These are phyloP conservation scores for Avicennia marina DNA, from an alignment of 257 asterid species.

Conservation along the genomic window DNA sequence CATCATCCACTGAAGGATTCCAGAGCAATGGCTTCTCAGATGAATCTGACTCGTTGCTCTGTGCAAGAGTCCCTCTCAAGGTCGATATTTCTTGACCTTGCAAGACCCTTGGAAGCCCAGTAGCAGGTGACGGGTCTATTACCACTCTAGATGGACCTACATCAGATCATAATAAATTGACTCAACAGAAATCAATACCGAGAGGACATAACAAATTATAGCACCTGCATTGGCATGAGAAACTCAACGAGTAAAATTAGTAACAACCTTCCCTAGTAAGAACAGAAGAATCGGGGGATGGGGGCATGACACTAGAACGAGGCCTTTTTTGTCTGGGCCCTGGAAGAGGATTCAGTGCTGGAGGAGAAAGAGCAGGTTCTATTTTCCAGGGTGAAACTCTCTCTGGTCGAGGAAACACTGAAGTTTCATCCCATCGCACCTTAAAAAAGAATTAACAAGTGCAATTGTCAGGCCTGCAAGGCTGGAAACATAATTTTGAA, in stretches of 20 bases:
- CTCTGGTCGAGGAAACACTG: constrained; percentile 80
- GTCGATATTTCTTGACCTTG: constrained; percentile 90
- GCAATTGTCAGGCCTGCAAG: not conserved
- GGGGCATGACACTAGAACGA: constrained; percentile 54
- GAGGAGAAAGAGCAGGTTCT: constrained; percentile 85
- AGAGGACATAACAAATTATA: constrained; percentile 6
- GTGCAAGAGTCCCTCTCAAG: constrained; percentile 63
- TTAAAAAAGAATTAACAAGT: constrained; percentile 14
- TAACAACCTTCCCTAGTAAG: constrained; percentile 76
- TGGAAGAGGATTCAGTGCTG: constrained; percentile 78
- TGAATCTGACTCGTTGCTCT: constrained; percentile 60
- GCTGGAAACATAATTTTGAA: constrained; percentile 1
- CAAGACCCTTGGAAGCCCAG: constrained; percentile 79
- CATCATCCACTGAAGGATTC: constrained; percentile 59
- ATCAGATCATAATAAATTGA: constrained; percentile 1
- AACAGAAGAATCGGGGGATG: constrained; percentile 76
- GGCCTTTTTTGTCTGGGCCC: constrained; percentile 73
- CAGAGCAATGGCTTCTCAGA: constrained; percentile 54
- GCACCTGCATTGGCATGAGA: constrained; percentile 3
- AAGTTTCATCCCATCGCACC: constrained; percentile 98
- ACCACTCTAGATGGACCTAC: constrained; percentile 64
- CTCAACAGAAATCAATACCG: not conserved
- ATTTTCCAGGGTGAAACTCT: constrained; percentile 95
- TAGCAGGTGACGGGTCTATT: constrained; percentile 66
- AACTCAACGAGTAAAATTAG: constrained; percentile 1